These are phyloP conservation scores for Geotrichum candidum DNA, from an alignment of 1,139 yeast genomes.

Conservation along the genomic window DNA sequence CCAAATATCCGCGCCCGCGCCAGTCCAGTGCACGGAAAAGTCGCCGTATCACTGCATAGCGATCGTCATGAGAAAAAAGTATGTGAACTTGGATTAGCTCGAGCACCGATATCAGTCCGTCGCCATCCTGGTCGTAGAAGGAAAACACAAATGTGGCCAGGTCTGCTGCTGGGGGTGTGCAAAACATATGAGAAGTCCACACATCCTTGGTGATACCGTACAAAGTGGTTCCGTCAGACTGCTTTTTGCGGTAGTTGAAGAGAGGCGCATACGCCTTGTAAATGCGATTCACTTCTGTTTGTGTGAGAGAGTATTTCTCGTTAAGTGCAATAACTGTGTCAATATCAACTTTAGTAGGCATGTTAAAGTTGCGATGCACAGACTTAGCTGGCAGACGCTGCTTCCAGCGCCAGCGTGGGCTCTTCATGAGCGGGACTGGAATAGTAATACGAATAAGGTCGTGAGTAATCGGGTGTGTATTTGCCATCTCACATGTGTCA, in stretches of 20 bases:
- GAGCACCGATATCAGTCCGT: constrained; percentile 27
- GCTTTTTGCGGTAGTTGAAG: neutral
- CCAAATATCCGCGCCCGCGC: constrained; percentile 18
- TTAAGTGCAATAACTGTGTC: constrained; percentile 3
- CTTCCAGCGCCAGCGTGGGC: constrained; percentile 29
- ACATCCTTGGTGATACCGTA: constrained; percentile 22
- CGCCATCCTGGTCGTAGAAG: constrained; percentile 25
- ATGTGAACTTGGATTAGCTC: constrained; percentile 21
- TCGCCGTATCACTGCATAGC: neutral
- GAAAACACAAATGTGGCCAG: constrained; percentile 2
- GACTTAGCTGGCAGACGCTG: constrained; percentile 18
- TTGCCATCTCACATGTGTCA: constrained; percentile 27
- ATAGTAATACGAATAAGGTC: constrained; percentile 25
- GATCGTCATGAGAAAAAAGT: neutral
- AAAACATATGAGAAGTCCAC: constrained; percentile 14
- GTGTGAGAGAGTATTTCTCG: neutral
- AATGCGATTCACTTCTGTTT: constrained; percentile 2
- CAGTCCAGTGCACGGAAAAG: constrained; percentile 18
- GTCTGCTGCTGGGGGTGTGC: neutral
- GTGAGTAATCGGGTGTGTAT: constrained; percentile 26
- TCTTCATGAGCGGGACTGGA: constrained; percentile 30
- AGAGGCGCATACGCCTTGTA: constrained; percentile 7
- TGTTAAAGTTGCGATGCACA: constrained; percentile 12
- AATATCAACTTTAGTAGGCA: constrained; percentile 13
- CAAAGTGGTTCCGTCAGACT: neutral